Evolutionary conservation across 331 rosid genomes (phyloP).

Genomic region (Malus hybrid): DNA sequence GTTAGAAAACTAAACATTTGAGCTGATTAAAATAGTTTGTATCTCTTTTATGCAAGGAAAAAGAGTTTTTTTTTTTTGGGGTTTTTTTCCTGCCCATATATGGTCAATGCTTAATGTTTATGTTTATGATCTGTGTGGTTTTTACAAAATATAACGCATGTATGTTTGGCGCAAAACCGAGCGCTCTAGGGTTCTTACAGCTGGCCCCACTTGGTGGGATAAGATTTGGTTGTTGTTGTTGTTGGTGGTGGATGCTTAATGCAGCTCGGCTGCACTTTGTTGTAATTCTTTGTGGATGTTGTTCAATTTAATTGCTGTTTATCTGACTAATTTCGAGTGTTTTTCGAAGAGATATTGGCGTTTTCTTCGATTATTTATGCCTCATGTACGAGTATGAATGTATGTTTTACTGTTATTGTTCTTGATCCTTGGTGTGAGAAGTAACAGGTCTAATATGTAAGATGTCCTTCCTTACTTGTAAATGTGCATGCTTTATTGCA

Average conservation of each 20-base stretch:
- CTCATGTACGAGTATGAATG: too few relatives aligned
- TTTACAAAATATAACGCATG: not conserved
- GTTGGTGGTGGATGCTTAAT: not conserved
- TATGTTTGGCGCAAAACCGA: not conserved
- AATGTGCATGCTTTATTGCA: too few relatives aligned
- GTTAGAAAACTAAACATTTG: not conserved
- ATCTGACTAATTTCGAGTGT: not conserved
- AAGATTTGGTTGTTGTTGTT: not conserved
- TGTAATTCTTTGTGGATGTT: not conserved
- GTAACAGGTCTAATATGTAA: too few relatives aligned
- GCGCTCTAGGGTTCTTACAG: not conserved
- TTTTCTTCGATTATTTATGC: not conserved
- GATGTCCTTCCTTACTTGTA: too few relatives aligned
- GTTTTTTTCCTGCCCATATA: not conserved
- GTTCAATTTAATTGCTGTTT: not conserved
- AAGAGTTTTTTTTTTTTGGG: not conserved
- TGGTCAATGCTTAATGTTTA: not conserved
- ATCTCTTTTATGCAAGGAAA: not conserved
- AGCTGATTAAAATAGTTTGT: not conserved
- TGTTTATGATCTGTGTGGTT: not conserved
- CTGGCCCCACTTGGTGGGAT: accelerated
- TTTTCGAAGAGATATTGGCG: not conserved
- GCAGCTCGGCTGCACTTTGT: not conserved
- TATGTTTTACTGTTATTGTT: too few relatives aligned
- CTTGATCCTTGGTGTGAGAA: too few relatives aligned